phyloP scores from a whole-genome alignment of 2,329 filamentous ascomycete species.

The Chrysoporthe austroafricana region DNA sequence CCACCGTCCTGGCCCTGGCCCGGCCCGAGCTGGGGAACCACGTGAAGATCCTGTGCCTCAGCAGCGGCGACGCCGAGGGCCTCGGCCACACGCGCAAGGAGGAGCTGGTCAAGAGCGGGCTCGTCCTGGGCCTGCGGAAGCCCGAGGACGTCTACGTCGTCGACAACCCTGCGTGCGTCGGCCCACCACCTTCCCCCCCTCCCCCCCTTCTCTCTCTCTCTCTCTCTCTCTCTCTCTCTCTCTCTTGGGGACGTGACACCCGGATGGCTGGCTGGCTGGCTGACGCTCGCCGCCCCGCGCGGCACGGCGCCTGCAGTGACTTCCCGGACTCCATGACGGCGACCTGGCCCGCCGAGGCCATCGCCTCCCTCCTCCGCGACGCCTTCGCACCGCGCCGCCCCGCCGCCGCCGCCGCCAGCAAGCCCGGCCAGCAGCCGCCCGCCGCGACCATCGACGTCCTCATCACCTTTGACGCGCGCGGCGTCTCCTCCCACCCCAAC shows the following conservation, averaged over 20 bases:
- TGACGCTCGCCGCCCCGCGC: neutral
- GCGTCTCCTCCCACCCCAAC: slow-evolving; percentile 89
- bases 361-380: slow-evolving; percentile 70
- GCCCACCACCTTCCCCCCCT: neutral
- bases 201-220: slow-evolving; percentile 7
- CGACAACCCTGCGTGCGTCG: slow-evolving; percentile 66
- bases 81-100: slow-evolving; percentile 80
- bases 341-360: slow-evolving; percentile 72
- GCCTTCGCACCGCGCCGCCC: slow-evolving; percentile 68
- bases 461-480: slow-evolving; percentile 84
- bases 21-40: slow-evolving; percentile 81
- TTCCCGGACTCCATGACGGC: slow-evolving; percentile 90
- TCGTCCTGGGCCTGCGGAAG: slow-evolving; percentile 73
- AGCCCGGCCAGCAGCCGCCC: slow-evolving; percentile 44
- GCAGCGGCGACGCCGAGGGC: slow-evolving; percentile 85
- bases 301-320: slow-evolving; percentile 43
- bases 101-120: slow-evolving; percentile 81
- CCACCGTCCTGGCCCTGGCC: slow-evolving; percentile 83
- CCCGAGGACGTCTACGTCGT: slow-evolving; percentile 85
- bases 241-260: neutral
- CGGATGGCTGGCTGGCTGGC: neutral
- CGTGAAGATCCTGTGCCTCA: slow-evolving; percentile 91
- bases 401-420: slow-evolving; percentile 47
- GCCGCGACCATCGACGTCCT: slow-evolving; percentile 73
- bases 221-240: slow-evolving; percentile 13